Percentiles rank a stretch among this genome's conserved stretches.
Conservation (phyloP, 2,329 filamentous ascomycete genomes). For the Neonectria sp. region DNA sequence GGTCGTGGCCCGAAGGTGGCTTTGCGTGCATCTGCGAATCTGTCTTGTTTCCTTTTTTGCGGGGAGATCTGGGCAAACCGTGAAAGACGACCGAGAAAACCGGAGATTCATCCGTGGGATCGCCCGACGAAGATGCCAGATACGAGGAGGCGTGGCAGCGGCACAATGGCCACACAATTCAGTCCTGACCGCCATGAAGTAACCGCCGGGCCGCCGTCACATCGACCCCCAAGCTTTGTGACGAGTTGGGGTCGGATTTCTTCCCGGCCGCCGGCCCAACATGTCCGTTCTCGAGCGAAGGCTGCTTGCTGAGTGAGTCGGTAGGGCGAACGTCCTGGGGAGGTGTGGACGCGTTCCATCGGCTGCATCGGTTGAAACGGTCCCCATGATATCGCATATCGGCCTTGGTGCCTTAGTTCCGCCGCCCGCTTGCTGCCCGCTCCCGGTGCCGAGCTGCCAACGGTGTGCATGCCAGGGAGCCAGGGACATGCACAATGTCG, state of each 20-base stretch:
- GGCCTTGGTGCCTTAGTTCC: slow-evolving; percentile 24
- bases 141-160: slow-evolving; percentile 9
- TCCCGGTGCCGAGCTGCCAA: slow-evolving; percentile 24
- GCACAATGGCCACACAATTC: background rate
- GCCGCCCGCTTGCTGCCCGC: slow-evolving; percentile 12
- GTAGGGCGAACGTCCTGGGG: no score
- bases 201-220: slow-evolving; percentile 11
- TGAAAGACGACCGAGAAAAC: background rate
- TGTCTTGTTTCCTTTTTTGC: slow-evolving; percentile 1
- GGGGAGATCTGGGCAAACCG: slow-evolving; percentile 6
- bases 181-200: slow-evolving; percentile 14
- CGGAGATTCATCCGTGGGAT: slow-evolving; percentile 2
- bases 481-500: slow-evolving; percentile 24
- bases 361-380: slow-evolving; percentile 20
- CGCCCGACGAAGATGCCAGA: background rate
- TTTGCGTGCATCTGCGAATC: slow-evolving; percentile 10
- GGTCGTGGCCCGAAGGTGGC: background rate
- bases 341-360: slow-evolving; percentile 1
- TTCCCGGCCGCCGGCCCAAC: slow-evolving; percentile 23
- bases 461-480: slow-evolving; percentile 17
- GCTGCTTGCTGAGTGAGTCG: no score
- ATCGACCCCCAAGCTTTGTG: background rate
- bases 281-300: slow-evolving; percentile 11
- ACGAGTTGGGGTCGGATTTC: slow-evolving; percentile 23
- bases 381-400: slow-evolving; percentile 2